These are phyloP conservation scores for Quambalaria eucalypti DNA, from an alignment of 1,284 basidiomycete species.

Conservation along the genomic window DNA sequence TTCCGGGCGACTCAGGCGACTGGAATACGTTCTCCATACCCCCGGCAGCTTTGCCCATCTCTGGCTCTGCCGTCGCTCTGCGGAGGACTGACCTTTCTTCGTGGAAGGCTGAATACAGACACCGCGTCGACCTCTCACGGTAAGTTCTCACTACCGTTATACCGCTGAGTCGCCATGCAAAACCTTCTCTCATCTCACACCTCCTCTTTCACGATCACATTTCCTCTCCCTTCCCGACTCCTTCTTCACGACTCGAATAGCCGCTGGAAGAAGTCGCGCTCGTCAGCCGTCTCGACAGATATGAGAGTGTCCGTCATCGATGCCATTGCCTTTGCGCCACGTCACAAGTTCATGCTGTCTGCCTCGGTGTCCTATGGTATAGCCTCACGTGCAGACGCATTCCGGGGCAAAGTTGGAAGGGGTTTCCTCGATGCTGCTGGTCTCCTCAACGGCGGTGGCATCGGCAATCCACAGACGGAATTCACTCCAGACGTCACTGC, in stretches of 20 bases:
- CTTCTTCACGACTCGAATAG: constrained; percentile 47
- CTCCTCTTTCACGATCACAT: constrained; percentile 49
- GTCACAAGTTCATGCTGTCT: constrained; percentile 55
- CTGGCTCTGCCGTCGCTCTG: too few relatives aligned
- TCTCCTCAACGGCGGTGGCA: constrained; percentile 55
- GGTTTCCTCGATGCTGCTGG: constrained; percentile 66
- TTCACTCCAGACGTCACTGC: constrained; percentile 61
- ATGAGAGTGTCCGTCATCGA: constrained; percentile 35
- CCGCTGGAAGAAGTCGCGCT: constrained; percentile 63
- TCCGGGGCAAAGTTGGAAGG: constrained; percentile 59
- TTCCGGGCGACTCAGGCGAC: constrained; percentile 52
- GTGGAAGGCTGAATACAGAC: constrained; percentile 36
- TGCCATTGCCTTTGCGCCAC: constrained; percentile 51
- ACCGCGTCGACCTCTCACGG: constrained; percentile 26
- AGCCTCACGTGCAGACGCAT: constrained; percentile 64
- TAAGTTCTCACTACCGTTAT: too few relatives aligned
- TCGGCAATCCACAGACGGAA: constrained; percentile 68
- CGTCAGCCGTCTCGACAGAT: constrained; percentile 52
- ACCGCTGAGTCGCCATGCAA: too few relatives aligned
- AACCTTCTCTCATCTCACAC: neutral
- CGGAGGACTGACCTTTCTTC: constrained; percentile 54
- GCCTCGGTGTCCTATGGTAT: constrained; percentile 64
- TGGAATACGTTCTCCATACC: too few relatives aligned
- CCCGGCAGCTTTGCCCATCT: too few relatives aligned
- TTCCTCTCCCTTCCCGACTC: neutral